Evolutionary conservation across 129 eudicot species (phyloP), one percentile per base, ranked within the genome.

Genomic region (Artemisia annua): DNA sequence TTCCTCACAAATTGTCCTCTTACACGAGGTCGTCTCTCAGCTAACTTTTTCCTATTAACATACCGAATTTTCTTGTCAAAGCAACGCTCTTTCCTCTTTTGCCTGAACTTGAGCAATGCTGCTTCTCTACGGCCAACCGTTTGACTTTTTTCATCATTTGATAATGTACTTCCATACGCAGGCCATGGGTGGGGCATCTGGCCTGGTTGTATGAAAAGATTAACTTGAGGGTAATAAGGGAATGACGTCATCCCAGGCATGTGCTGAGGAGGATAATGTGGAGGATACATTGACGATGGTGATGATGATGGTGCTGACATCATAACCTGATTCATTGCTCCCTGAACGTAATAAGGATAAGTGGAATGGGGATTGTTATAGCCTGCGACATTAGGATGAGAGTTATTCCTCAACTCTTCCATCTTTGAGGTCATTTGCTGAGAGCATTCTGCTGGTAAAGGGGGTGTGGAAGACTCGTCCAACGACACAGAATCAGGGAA

Each of bases 1-100:
- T 92, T 92, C 81, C 97, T 86, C 75, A 89, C 97, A 73, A 92
- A 92, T 72, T 92, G 97, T 11, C 97, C 97, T 83, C 89, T 84
- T 15, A 92, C 82, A 77, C 96, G 97, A 43, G 96, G 96, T 69
- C 97, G 85, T 74, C 95, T 85, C 70, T 92, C 97, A 18, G 97
- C 97, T 13, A 92, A 89, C 28, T 61, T 72, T 52, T 92, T 92
- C 52, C 97, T 70, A 63, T 89, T 92, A 46, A 83, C 94, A 76
- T 92, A 92, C 87, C 97, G 75, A 9, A 92, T 92, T 77, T 89
- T 92, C 87, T 92, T 88, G 68, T 92, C 96, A 75, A 88, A 92
- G 53, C 94, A 88, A 12, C 97, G 78, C 48, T 92, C 96, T 70
- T 92, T 92, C 61, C 96, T 84, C 84, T 92, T 92, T 78, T 92